Percentiles rank a stretch among this genome's conserved stretches.
These are phyloP conservation scores for Aechmea fasciata DNA, from an alignment of 176 grass and related monocot species.

Conservation along the genomic window DNA sequence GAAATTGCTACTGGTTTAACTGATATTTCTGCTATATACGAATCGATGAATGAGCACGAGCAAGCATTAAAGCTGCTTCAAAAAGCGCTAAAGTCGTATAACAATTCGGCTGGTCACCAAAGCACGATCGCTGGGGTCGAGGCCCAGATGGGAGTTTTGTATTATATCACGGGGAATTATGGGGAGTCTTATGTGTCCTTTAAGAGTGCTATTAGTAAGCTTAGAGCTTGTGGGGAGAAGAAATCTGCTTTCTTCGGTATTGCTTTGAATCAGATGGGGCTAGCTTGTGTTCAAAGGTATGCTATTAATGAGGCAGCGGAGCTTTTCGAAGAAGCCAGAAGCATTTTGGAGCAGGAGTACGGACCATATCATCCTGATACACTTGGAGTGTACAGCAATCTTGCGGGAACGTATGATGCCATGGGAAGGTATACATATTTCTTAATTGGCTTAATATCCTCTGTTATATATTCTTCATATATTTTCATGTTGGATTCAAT, in stretches of 20 bases:
- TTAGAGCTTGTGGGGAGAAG: constrained; percentile 79
- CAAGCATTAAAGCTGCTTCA: constrained; percentile 90
- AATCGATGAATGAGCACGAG: constrained; percentile 93
- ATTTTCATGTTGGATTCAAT: constrained; percentile 6
- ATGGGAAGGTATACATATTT: constrained; percentile 80
- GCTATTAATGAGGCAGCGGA: constrained; percentile 75
- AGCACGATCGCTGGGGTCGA: constrained; percentile 90
- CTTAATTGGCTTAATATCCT: constrained; percentile 3
- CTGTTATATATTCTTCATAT: constrained; percentile 12
- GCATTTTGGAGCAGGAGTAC: constrained; percentile 80
- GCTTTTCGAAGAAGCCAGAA: constrained; percentile 85
- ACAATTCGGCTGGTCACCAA: constrained; percentile 69
- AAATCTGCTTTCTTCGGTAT: constrained; percentile 89
- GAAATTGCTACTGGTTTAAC: constrained; percentile 86
- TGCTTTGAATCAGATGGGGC: constrained; percentile 89
- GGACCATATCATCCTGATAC: constrained; percentile 89
- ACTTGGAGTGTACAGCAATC: constrained; percentile 89
- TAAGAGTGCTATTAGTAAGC: constrained; percentile 69
- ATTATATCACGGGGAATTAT: constrained; percentile 80
- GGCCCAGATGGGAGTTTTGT: constrained; percentile 87
- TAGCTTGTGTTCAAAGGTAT: constrained; percentile 76
- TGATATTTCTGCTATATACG: constrained; percentile 87
- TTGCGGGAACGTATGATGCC: constrained; percentile 93
- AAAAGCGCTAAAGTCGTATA: constrained; percentile 88
- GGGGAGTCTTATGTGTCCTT: constrained; percentile 68